Evolutionary conservation across 169 alveolate species (phyloP).

Genomic region (Eimeria necatrix): DNA sequence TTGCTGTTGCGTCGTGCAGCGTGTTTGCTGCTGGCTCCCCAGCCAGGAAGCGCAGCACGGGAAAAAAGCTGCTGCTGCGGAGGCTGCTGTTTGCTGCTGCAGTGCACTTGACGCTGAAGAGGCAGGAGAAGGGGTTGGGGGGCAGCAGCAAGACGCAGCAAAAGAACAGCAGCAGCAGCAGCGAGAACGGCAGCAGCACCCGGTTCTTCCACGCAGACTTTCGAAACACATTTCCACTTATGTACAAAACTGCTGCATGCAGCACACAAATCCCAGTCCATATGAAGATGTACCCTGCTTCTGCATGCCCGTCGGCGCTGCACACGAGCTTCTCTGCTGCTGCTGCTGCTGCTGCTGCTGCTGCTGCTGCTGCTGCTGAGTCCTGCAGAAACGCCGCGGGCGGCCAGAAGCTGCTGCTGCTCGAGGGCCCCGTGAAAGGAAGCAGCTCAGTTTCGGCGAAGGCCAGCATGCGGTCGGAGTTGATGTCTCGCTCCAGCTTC

Average conservation of each 20-base stretch:
- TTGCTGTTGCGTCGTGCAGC: background rate
- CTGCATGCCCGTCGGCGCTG: constrained; percentile 89
- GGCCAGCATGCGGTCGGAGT: too few relatives aligned
- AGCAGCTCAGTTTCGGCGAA: too few relatives aligned
- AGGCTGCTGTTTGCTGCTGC: background rate
- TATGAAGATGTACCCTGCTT: constrained; percentile 88
- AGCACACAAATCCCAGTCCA: constrained; percentile 90
- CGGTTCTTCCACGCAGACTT: constrained; percentile 86
- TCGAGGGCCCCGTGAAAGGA: background rate
- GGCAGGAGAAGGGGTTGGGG: constrained; percentile 32
- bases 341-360: constrained; percentile 39
- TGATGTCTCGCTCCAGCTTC: too few relatives aligned
- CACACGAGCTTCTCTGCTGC: constrained; percentile 13
- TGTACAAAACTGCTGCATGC: constrained; percentile 89
- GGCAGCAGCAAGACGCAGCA: constrained; percentile 6
- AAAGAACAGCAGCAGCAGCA: constrained; percentile 32
- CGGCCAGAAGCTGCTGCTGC: background rate
- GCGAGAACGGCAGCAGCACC: constrained; percentile 79
- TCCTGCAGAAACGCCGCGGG: background rate
- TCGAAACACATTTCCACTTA: constrained; percentile 89
- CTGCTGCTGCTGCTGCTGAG: background rate
- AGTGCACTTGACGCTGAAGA: constrained; percentile 74
- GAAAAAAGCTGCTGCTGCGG: background rate
- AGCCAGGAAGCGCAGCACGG: background rate
- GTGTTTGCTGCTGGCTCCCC: constrained; percentile 5